phyloP scores from a whole-genome alignment of 2,329 filamentous ascomycete genomes.

The Colletotrichum sp. region DNA sequence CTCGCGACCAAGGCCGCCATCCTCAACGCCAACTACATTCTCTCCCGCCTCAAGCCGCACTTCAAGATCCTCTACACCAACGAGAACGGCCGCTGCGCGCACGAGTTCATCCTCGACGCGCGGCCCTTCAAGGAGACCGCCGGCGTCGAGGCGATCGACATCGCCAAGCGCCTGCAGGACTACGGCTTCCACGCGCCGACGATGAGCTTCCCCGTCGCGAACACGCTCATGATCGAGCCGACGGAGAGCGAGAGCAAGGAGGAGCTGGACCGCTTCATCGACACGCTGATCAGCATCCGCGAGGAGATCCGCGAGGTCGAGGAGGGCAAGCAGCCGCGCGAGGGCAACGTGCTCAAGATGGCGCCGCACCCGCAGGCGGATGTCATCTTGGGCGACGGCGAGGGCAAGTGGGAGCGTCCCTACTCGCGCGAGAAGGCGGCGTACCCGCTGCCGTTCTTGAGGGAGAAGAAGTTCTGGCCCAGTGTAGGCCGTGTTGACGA shows the following conservation, averaged over 20 bases:
- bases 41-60: slow-evolving; percentile 83
- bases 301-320: slow-evolving; percentile 85
- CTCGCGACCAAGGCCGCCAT: slow-evolving; percentile 91
- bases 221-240: slow-evolving; percentile 97
- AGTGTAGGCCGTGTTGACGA: slow-evolving; percentile 86
- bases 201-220: slow-evolving; percentile 95
- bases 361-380: slow-evolving; percentile 86
- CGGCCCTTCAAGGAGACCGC: slow-evolving; percentile 83
- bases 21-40: slow-evolving; percentile 97
- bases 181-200: slow-evolving; percentile 98
- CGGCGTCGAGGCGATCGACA: slow-evolving; percentile 89
- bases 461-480: slow-evolving; percentile 99
- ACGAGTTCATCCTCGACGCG: slow-evolving; percentile 95
- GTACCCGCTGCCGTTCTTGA: slow-evolving; percentile 81
- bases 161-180: slow-evolving; percentile 95
- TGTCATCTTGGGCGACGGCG: slow-evolving; percentile 65
- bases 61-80: slow-evolving; percentile 97
- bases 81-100: slow-evolving; percentile 83
- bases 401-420: slow-evolving; percentile 75
- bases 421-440: slow-evolving; percentile 85
- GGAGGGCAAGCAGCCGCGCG: slow-evolving; percentile 74
- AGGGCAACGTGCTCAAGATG: slow-evolving; percentile 87
- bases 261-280: slow-evolving; percentile 92
- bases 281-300: slow-evolving; percentile 86
- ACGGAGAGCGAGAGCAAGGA: slow-evolving; percentile 92